Evolutionary conservation across 768 basidiomycete species (phyloP).

Genomic region (Lactarius quietus): DNA sequence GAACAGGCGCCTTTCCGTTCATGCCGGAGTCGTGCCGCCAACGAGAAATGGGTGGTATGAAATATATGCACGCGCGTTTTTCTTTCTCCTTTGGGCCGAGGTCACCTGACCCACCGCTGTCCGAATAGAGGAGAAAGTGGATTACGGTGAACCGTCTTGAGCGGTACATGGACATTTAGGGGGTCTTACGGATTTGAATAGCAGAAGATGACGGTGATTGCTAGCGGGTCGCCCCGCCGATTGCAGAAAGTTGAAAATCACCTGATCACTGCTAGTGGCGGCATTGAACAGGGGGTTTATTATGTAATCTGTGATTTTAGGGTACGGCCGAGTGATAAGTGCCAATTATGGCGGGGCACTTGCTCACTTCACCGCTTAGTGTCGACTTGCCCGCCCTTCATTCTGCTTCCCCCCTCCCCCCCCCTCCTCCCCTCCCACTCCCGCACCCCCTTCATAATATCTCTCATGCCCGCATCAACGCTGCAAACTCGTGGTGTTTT

Average conservation of each 20-base stretch:
- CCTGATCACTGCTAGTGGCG: background rate
- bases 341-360: slow-evolving; percentile 5
- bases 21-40: slow-evolving; percentile 16
- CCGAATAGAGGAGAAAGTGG: background rate
- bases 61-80: slow-evolving; percentile 12
- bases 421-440: background rate
- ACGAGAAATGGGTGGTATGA: slow-evolving; percentile 5
- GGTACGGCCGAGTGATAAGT: slow-evolving; percentile 3
- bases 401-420: background rate
- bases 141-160: background rate
- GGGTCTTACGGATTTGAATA: slow-evolving; percentile 1
- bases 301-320: slow-evolving; percentile 4
- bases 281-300: background rate
- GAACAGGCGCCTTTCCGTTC: slow-evolving; percentile 4
- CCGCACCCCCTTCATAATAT: background rate
- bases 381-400: background rate
- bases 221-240: background rate
- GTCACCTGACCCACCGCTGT: slow-evolving; percentile 6
- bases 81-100: slow-evolving; percentile 22
- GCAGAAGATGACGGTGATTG: background rate
- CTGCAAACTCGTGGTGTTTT: slow-evolving; percentile 18
- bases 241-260: background rate
- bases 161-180: background rate
- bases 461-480: slow-evolving; percentile 16
- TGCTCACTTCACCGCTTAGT: slow-evolving; percentile 13